These are phyloP conservation scores for Hirschfeldia incana DNA, from an alignment of 345 rosid genomes.

Conservation along the genomic window DNA sequence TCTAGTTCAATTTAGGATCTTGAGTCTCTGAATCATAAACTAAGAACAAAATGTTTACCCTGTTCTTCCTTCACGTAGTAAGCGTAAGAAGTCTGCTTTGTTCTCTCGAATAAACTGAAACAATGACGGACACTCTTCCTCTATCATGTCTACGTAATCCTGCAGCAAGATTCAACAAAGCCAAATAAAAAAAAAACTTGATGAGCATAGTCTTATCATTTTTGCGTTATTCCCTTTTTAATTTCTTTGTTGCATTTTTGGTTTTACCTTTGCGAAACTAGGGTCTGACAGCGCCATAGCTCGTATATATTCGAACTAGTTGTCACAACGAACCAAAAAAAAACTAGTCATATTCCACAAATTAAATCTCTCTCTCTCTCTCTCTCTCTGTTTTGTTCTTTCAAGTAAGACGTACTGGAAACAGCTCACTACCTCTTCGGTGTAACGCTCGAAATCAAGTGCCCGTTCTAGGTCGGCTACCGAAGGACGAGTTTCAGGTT, in stretches of 20 bases:
- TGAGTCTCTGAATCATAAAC: neutral
- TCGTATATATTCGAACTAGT: neutral
- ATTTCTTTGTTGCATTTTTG: constrained; percentile 33
- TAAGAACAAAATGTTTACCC: neutral
- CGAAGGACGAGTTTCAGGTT: neutral
- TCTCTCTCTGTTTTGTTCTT: neutral
- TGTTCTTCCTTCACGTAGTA: neutral
- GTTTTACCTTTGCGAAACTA: neutral
- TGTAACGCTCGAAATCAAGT: neutral
- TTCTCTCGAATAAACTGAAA: neutral
- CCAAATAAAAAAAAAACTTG: neutral
- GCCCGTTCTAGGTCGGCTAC: neutral
- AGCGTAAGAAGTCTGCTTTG: neutral
- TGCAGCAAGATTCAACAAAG: neutral
- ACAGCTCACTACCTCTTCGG: neutral
- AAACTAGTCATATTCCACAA: neutral
- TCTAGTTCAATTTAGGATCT: neutral
- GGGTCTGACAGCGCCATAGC: neutral
- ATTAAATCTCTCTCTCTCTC: neutral
- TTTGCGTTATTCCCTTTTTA: neutral
- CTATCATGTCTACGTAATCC: neutral
- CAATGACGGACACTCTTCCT: neutral
- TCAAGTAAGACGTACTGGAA: neutral
- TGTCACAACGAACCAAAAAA: neutral
- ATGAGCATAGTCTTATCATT: neutral